Conservation (phyloP, 2,329 filamentous ascomycete species). For the Epichloe sibirici region DNA sequence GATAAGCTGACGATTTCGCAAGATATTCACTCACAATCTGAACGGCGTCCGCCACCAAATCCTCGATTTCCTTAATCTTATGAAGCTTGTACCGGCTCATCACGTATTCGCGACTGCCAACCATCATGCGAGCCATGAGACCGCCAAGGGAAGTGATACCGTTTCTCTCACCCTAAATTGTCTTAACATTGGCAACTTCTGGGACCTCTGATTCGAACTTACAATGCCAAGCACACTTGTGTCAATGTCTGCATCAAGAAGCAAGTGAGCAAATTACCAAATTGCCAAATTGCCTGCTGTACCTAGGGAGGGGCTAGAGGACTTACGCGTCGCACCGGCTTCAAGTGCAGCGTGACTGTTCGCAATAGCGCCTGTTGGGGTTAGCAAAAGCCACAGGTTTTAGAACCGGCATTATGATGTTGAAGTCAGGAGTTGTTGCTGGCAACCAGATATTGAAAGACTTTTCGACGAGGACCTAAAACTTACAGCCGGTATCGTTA, state of each 20-base stretch:
- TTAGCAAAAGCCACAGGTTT: neutral
- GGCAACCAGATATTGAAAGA: too few species aligned
- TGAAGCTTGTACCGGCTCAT: constrained; percentile 57
- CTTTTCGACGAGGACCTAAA: neutral
- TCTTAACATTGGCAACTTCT: neutral
- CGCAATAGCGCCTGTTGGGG: constrained; percentile 56
- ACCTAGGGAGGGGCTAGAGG: too few species aligned
- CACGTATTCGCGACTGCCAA: constrained; percentile 9
- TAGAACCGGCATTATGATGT: neutral
- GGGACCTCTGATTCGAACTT: neutral
- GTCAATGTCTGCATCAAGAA: constrained; percentile 4
- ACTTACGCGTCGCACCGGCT: constrained; percentile 58
- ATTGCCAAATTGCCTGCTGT: neutral
- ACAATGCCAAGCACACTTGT: constrained; percentile 6
- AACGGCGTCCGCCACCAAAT: constrained; percentile 50
- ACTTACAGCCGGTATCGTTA: constrained; percentile 2
- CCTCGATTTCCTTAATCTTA: constrained; percentile 77
- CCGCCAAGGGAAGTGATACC: constrained; percentile 9
- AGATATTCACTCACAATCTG: constrained; percentile 4
- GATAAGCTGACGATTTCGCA: too few species aligned
- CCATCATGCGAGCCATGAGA: constrained; percentile 23
- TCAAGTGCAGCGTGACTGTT: constrained; percentile 81
- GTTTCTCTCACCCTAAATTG: constrained; percentile 5
- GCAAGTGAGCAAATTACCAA: neutral
- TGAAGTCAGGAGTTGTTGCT: too few species aligned